These are phyloP conservation scores for Amanita polypyramis DNA, from an alignment of 768 basidiomycete species.

Conservation along the genomic window DNA sequence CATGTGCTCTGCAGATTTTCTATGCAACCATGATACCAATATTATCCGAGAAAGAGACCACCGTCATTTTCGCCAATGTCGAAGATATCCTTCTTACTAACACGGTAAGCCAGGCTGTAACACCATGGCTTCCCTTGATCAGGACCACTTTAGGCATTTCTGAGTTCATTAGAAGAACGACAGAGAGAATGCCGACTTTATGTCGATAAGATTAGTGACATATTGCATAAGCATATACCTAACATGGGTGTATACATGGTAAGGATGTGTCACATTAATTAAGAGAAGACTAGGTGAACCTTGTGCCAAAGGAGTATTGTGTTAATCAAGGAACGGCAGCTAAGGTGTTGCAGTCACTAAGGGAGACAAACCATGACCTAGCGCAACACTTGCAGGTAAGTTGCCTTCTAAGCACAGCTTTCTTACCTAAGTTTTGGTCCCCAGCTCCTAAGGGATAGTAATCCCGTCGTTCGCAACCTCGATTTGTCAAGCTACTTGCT, in stretches of 20 bases:
- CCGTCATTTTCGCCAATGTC: slow-evolving; percentile 84
- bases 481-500: slow-evolving; percentile 89
- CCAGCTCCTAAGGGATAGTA: slow-evolving; percentile 61
- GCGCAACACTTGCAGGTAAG: slow-evolving; percentile 58
- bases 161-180: slow-evolving; percentile 83
- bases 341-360: slow-evolving; percentile 62
- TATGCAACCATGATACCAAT: slow-evolving; percentile 68
- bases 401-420: not conserved
- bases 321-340: slow-evolving; percentile 78
- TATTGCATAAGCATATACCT: slow-evolving; percentile 63
- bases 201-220: slow-evolving; percentile 80
- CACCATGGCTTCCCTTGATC: not conserved
- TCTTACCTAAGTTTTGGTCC: not conserved
- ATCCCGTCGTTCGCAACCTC: slow-evolving; percentile 66
- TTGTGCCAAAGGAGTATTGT: slow-evolving; percentile 63
- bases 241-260: slow-evolving; percentile 80
- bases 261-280: slow-evolving; percentile 11
- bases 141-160: slow-evolving; percentile 45
- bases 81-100: slow-evolving; percentile 89
- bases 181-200: slow-evolving; percentile 91
- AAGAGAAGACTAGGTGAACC: not conserved
- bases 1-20: slow-evolving; percentile 50
- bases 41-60: slow-evolving; percentile 67
- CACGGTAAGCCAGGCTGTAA: slow-evolving; percentile 41
- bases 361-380: slow-evolving; percentile 58